Evolutionary conservation across 495 filamentous ascomycete species (phyloP), one percentile per base, ranked within the genome.

Genomic region (Tuber calosporum): DNA sequence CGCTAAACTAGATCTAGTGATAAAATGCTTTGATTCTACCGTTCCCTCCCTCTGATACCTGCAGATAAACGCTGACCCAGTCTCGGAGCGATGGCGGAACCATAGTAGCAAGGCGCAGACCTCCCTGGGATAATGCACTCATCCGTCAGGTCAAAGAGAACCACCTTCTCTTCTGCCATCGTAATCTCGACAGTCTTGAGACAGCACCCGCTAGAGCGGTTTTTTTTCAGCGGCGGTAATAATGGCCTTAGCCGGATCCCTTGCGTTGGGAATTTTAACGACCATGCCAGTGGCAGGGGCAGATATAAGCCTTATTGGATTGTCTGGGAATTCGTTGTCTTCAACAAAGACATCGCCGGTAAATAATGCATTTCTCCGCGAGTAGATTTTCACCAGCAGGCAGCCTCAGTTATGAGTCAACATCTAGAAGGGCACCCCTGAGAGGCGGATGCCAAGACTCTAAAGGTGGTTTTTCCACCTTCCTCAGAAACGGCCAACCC

Each of bases 21-120:
- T 99, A 99, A 83, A 97, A 99, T 83, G 94, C 89, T 84, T 97
- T 97, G 86, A 99, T 97, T 70, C 92, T 89, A 79, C 97, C 92
- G 79, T 97, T 98, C 82, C 95, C 92, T 73, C 86, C 90, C 69
- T 93, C 87, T 93, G 97, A 97, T 69, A 97, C 90, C 82, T 99
- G 96, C 67, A 90, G 89, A 99, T 96, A 9, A 96, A 96, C n/a
- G 95, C 94, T n/a, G n/a, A n/a, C n/a, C n/a, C n/a, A n/a, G n/a
- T n/a, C n/a, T n/a, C n/a, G n/a, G n/a, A n/a, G n/a, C n/a, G n/a
- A n/a, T n/a, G n/a, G n/a, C n/a, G n/a, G n/a, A n/a, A n/a, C n/a
- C n/a, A n/a, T n/a, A n/a, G n/a, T n/a, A n/a, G n/a, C n/a, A n/a
- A n/a, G n/a, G n/a, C n/a, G n/a, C n/a, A n/a, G n/a, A n/a, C n/a